phyloP scores from a whole-genome alignment of 1,284 basidiomycete genomes.

The Boletus nobilissimus region DNA sequence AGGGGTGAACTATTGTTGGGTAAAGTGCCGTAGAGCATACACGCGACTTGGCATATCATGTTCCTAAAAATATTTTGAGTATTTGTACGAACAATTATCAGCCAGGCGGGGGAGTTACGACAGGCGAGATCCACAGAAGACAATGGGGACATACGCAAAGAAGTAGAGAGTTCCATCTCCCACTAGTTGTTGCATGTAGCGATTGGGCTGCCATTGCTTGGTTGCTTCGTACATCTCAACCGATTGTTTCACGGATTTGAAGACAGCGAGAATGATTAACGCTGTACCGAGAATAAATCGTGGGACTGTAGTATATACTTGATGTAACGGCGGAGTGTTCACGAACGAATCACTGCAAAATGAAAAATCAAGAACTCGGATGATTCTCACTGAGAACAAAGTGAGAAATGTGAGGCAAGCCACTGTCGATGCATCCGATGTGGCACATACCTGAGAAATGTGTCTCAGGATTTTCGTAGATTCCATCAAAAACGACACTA shows the following conservation, averaged over 20 bases:
- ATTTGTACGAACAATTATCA: background rate
- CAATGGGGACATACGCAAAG: background rate
- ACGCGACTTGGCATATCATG: background rate
- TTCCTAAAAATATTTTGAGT: background rate
- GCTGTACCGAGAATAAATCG: background rate
- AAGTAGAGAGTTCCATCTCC: background rate
- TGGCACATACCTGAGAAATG: background rate
- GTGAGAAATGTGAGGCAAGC: background rate
- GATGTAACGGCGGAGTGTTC: background rate
- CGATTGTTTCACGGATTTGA: background rate
- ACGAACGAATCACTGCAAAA: background rate
- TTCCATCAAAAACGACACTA: background rate
- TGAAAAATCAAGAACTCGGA: background rate
- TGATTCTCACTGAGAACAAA: background rate
- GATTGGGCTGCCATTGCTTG: background rate
- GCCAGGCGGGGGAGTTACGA: too few species aligned
- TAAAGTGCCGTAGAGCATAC: background rate
- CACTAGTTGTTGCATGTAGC: background rate
- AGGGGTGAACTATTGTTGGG: background rate
- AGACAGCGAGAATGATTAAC: background rate
- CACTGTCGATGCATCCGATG: too few species aligned
- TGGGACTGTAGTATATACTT: background rate
- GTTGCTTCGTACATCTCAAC: background rate
- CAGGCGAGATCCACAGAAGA: background rate
- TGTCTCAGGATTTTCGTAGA: background rate